Percentiles rank a stretch among this genome's conserved stretches.
Conservation (phyloP, 2,329 filamentous ascomycete genomes). For the Beauveria australis region DNA sequence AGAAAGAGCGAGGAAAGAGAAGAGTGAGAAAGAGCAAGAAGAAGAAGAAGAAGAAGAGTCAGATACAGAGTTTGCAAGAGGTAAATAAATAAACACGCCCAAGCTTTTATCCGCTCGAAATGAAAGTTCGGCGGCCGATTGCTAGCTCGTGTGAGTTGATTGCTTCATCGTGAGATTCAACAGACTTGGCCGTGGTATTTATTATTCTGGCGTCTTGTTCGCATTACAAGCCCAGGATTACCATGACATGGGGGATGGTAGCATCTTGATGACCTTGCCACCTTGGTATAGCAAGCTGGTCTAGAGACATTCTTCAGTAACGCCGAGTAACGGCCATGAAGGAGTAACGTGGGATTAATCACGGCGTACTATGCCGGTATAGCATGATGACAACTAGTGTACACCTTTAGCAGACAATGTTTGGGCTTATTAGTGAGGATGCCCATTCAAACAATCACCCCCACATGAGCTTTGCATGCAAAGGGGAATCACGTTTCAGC, state of each 20-base stretch:
- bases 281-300: background rate
- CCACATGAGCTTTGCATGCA: background rate
- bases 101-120: too few relatives aligned
- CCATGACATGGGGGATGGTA: background rate
- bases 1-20: too few relatives aligned
- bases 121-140: too few relatives aligned
- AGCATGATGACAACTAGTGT: background rate
- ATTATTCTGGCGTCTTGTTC: background rate
- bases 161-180: background rate
- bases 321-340: background rate
- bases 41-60: background rate
- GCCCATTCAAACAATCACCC: background rate
- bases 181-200: background rate
- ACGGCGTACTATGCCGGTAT: background rate
- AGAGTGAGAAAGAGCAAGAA: too few relatives aligned
- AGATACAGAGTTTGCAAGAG: background rate
- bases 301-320: background rate
- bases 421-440: background rate
- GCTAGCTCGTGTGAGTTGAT: background rate
- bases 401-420: background rate
- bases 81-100: too few relatives aligned
- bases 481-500: slow-evolving; percentile 8
- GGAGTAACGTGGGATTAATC: slow-evolving; percentile 7
- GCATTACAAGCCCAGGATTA: background rate
- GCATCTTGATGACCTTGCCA: background rate